These are phyloP conservation scores for Simmondsia chinensis DNA, from an alignment of 148 eudicot genomes.

Conservation along the genomic window DNA sequence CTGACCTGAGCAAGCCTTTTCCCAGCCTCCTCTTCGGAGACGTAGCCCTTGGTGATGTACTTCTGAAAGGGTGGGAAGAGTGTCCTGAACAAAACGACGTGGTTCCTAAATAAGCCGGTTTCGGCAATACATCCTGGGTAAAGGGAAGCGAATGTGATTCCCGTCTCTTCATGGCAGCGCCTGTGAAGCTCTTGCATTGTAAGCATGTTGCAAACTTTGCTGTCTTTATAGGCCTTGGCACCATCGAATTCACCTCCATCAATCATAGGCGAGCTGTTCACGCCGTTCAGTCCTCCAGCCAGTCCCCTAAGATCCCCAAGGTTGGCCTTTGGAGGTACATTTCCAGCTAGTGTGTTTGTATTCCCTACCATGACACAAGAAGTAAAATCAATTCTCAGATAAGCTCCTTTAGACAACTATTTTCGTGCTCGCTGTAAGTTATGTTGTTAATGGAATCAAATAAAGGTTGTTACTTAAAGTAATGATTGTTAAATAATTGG, in stretches of 20 bases:
- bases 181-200: slow-evolving; percentile 92
- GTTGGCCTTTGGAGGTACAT: slow-evolving; percentile 92
- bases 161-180: slow-evolving; percentile 75
- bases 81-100: slow-evolving; percentile 61
- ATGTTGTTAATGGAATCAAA: no score
- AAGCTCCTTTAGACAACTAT: no score
- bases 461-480: no score
- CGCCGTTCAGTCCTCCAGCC: slow-evolving; percentile 53
- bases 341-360: slow-evolving; percentile 89
- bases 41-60: slow-evolving; percentile 85
- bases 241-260: slow-evolving; percentile 93
- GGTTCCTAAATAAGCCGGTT: slow-evolving; percentile 81
- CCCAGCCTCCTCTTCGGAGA: slow-evolving; percentile 89
- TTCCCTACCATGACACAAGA: slow-evolving; percentile 36
- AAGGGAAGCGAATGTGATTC: slow-evolving; percentile 79
- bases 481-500: no score
- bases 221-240: slow-evolving; percentile 93
- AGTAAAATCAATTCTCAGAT: no score
- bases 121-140: slow-evolving; percentile 96
- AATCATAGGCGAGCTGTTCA: slow-evolving; percentile 79
- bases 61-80: slow-evolving; percentile 93
- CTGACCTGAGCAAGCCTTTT: slow-evolving; percentile 82
- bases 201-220: slow-evolving; percentile 98
- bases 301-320: slow-evolving; percentile 85
- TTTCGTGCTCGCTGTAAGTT: no score